Conservation (phyloP, 2,329 filamentous ascomycete species). For the Diplodia seriata region DNA sequence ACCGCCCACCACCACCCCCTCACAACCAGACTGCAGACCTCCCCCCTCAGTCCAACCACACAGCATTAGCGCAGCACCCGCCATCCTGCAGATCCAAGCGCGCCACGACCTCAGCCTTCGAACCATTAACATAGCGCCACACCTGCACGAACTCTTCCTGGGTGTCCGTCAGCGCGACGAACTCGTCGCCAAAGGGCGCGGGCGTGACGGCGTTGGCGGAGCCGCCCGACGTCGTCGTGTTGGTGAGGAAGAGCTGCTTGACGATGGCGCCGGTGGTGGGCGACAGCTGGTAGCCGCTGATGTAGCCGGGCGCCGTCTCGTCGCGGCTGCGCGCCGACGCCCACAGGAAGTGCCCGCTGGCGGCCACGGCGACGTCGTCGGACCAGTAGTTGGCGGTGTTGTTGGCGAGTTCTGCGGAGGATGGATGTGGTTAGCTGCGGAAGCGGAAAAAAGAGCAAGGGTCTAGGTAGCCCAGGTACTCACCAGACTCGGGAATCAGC, state of each 20-base stretch:
- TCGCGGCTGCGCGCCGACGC: conserved; percentile 38
- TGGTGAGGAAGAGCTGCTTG: conserved; percentile 42
- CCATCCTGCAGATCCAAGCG: conserved; percentile 34
- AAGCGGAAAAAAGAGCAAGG: conserved; percentile 1
- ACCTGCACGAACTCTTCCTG: conserved; percentile 47
- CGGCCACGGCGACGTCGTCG: conserved; percentile 39
- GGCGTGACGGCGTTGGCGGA: conserved; percentile 47
- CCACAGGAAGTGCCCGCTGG: conserved; percentile 36
- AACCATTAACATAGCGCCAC: conserved; percentile 41
- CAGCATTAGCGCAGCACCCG: conserved; percentile 28
- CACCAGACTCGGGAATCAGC: conserved; percentile 35
- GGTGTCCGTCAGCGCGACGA: conserved; percentile 47
- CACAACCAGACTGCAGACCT: no score
- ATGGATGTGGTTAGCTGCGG: no score
- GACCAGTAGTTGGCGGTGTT: conserved; percentile 40
- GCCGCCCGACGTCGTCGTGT: conserved; percentile 46
- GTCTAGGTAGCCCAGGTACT: no score
- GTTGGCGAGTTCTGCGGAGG: conserved; percentile 13
- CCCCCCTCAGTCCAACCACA: conserved; percentile 19
- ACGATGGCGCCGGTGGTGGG: conserved; percentile 40
- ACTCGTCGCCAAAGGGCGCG: conserved; percentile 43
- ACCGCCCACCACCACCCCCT: no score
- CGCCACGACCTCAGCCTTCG: conserved; percentile 29
- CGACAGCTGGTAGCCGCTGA: conserved; percentile 45
- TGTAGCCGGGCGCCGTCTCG: conserved; percentile 41